Percentiles rank a stretch among this genome's conserved stretches.
Evolutionary conservation across 2,329 filamentous ascomycete genomes (phyloP).

Genomic region (Coniochaeta sp.): DNA sequence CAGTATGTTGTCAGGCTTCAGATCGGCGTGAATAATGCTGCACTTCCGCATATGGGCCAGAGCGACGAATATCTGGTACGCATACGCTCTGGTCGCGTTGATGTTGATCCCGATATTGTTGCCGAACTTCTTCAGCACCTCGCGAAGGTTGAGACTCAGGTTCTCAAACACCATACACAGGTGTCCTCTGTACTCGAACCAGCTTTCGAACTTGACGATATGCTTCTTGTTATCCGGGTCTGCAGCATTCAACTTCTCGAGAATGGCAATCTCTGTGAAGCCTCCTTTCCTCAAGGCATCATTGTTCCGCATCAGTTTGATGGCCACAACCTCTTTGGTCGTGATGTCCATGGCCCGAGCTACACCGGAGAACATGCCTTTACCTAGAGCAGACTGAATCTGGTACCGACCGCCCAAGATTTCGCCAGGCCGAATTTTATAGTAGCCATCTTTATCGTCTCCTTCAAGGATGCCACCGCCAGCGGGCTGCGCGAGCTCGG

Average conservation of each 20-base stretch:
- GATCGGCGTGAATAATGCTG: conserved; percentile 88
- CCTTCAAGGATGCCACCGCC: conserved; percentile 79
- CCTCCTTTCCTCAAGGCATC: conserved; percentile 88
- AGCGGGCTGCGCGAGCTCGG: conserved; percentile 41
- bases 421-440: conserved; percentile 89
- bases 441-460: conserved; percentile 92
- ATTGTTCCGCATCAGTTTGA: conserved; percentile 98
- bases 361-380: conserved; percentile 96
- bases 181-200: conserved; percentile 92
- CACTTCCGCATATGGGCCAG: conserved; percentile 83
- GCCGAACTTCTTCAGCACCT: conserved; percentile 92
- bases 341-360: conserved; percentile 76
- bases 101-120: conserved; percentile 91
- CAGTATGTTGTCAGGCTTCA: conserved; percentile 97
- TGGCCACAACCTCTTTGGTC: conserved; percentile 72
- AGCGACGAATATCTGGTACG: conserved; percentile 89
- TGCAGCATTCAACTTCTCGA: conserved; percentile 77
- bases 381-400: conserved; percentile 78
- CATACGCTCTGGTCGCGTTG: conserved; percentile 78
- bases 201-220: conserved; percentile 77
- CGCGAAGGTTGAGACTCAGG: conserved; percentile 84
- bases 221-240: conserved; percentile 89
- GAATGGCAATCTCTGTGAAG: conserved; percentile 87
- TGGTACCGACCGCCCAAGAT: conserved; percentile 84
- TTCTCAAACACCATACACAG: conserved; percentile 97